Percentiles rank a stretch among this genome's conserved stretches.
Evolutionary conservation across 495 filamentous ascomycete genomes (phyloP).

Genomic region (Lentithecium fluviatile): DNA sequence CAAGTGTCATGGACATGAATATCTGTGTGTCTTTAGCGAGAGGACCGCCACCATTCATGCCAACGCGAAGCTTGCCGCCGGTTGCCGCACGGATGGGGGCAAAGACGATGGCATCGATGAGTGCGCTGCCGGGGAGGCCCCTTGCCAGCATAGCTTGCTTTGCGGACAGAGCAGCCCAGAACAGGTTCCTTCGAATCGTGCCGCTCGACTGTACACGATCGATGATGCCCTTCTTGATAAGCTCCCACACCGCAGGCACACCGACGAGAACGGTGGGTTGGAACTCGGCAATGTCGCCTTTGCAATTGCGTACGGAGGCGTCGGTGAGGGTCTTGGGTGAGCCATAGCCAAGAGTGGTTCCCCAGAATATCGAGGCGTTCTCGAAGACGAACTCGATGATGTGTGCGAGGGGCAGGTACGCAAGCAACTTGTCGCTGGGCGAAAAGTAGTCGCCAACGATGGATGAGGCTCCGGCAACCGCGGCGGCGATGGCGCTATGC

Average conservation of each 20-base stretch:
- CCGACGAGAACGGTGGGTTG: conserved; percentile 88
- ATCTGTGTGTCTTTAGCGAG: conserved; percentile 46
- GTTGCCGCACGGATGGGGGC: conserved; percentile 48
- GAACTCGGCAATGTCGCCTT: conserved; percentile 92
- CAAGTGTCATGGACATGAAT: conserved; percentile 47
- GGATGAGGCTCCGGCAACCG: conserved; percentile 86
- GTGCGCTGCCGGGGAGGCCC: conserved; percentile 69
- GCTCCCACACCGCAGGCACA: conserved; percentile 95
- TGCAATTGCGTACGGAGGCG: conserved; percentile 84
- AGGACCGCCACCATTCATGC: conserved; percentile 47
- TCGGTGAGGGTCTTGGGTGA: conserved; percentile 92
- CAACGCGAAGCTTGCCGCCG: conserved; percentile 44
- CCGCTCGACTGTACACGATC: conserved; percentile 77
- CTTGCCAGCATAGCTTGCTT: conserved; percentile 75
- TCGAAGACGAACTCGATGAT: conserved; percentile 99
- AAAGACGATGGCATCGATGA: conserved; percentile 46
- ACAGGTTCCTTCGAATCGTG: conserved; percentile 75
- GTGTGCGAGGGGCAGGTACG: conserved; percentile 91
- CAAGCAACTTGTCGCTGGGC: conserved; percentile 83
- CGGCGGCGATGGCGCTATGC: conserved; percentile 84
- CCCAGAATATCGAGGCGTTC: conserved; percentile 89
- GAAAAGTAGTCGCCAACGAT: conserved; percentile 82
- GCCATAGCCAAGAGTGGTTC: conserved; percentile 94
- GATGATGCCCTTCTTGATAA: conserved; percentile 95
- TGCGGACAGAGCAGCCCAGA: conserved; percentile 85